Conservation (phyloP, 331 rosid genomes). For the Spiraea crenata region DNA sequence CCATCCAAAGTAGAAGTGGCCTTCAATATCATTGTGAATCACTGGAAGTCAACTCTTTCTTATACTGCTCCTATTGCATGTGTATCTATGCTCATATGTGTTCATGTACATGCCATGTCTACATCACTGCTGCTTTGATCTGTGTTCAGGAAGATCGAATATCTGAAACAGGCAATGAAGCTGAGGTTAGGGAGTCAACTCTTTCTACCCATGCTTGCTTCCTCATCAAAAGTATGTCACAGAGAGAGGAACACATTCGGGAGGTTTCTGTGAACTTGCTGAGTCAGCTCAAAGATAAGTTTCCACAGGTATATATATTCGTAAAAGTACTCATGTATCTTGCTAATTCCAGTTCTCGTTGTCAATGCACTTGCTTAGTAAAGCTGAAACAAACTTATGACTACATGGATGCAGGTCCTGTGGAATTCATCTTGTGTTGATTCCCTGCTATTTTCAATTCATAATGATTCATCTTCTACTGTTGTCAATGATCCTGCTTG, state of each 20-base stretch:
- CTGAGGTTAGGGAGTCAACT: constrained; percentile 75
- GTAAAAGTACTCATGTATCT: constrained; percentile 20
- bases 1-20: neutral
- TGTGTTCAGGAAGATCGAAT: constrained; percentile 84
- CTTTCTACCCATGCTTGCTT: constrained; percentile 82
- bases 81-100: too few species aligned
- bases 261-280: constrained; percentile 81
- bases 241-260: constrained; percentile 87
- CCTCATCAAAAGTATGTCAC: constrained; percentile 78
- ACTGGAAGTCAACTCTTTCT: neutral
- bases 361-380: constrained; percentile 8
- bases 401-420: constrained; percentile 65
- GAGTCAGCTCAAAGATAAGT: constrained; percentile 83
- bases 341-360: constrained; percentile 3
- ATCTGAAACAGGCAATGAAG: constrained; percentile 85
- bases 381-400: constrained; percentile 27
- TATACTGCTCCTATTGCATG: neutral
- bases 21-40: neutral
- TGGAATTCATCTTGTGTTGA: constrained; percentile 94
- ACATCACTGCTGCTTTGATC: constrained; percentile 31
- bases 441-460: constrained; percentile 81
- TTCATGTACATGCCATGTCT: constrained; percentile 9
- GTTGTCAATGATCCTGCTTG: constrained; percentile 92
- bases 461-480: constrained; percentile 64
- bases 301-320: constrained; percentile 73